Percentiles rank a stretch among this genome's conserved stretches.
Conservation (phyloP, 2,329 filamentous ascomycete species). For the Diatrype stigma region DNA sequence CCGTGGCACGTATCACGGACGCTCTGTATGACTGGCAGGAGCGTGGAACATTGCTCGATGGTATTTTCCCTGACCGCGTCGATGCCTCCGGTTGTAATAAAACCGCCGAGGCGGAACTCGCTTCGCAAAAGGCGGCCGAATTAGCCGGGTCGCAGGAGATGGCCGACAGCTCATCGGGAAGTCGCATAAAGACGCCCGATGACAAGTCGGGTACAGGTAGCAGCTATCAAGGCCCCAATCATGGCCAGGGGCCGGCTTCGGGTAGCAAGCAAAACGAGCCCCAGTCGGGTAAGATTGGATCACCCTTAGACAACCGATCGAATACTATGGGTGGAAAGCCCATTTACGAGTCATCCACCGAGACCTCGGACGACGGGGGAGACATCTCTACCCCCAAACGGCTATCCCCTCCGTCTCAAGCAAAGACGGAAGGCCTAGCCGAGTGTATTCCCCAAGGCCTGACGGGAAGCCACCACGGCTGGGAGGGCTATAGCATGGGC, state of each 20-base stretch:
- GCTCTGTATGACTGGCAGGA: conserved; percentile 73
- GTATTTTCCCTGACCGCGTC: conserved; percentile 74
- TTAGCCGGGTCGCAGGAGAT: conserved; percentile 11
- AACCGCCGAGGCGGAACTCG: conserved; percentile 39
- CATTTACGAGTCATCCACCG: neutral
- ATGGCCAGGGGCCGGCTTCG: neutral
- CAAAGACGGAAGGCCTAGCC: neutral
- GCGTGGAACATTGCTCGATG: conserved; percentile 62
- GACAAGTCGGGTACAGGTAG: neutral
- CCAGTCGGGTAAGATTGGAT: neutral
- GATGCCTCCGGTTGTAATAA: conserved; percentile 77
- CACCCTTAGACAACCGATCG: neutral
- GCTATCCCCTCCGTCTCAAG: neutral
- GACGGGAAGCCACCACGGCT: conserved; percentile 38
- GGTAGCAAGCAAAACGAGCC: neutral
- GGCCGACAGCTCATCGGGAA: neutral
- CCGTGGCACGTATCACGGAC: conserved; percentile 79
- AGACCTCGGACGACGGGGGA: neutral
- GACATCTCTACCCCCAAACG: neutral
- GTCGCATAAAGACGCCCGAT: neutral
- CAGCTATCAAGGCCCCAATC: neutral
- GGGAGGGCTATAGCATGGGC: conserved; percentile 55
- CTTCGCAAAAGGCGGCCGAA: conserved; percentile 25
- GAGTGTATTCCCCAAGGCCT: conserved; percentile 60
- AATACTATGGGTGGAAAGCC: neutral